These are phyloP conservation scores for Melaleuca alternifolia DNA, from an alignment of 345 rosid genomes.

Conservation along the genomic window DNA sequence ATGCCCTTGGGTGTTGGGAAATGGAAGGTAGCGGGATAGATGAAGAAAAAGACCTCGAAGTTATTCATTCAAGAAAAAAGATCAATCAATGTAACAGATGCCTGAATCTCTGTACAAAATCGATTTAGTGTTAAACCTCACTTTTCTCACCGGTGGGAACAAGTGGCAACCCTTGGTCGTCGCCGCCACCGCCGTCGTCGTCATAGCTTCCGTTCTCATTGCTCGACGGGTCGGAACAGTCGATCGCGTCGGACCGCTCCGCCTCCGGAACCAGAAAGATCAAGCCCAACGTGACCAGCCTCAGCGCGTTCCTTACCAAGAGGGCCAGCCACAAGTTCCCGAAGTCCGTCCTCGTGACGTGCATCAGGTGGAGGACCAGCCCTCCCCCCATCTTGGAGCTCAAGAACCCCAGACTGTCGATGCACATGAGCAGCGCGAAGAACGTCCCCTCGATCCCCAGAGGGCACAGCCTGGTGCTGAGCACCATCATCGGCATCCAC, in stretches of 20 bases:
- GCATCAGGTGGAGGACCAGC: slow-evolving; percentile 37
- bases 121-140: not conserved
- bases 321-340: slow-evolving; percentile 54
- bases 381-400: slow-evolving; percentile 70
- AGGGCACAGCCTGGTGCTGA: slow-evolving; percentile 72
- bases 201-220: fast-evolving
- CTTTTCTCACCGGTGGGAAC: not conserved
- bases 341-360: slow-evolving; percentile 56
- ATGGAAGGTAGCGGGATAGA: no score
- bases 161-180: not conserved
- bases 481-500: slow-evolving; percentile 78
- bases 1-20: no score
- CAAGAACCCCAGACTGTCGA: slow-evolving; percentile 56
- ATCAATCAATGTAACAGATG: not conserved
- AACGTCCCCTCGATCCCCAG: slow-evolving; percentile 75
- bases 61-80: no score
- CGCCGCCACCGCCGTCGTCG: fast-evolving
- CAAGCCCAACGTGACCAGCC: slow-evolving; percentile 49
- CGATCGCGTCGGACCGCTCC: slow-evolving; percentile 25
- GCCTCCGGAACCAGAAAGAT: slow-evolving; percentile 54
- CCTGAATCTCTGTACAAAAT: not conserved
- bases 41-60: no score
- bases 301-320: slow-evolving; percentile 43
- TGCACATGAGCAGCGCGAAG: slow-evolving; percentile 69
- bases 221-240: not conserved